Base-by-base conservation (phyloP, 2,329 filamentous ascomycete genomes). In the Alternaria brassicae region DNA sequence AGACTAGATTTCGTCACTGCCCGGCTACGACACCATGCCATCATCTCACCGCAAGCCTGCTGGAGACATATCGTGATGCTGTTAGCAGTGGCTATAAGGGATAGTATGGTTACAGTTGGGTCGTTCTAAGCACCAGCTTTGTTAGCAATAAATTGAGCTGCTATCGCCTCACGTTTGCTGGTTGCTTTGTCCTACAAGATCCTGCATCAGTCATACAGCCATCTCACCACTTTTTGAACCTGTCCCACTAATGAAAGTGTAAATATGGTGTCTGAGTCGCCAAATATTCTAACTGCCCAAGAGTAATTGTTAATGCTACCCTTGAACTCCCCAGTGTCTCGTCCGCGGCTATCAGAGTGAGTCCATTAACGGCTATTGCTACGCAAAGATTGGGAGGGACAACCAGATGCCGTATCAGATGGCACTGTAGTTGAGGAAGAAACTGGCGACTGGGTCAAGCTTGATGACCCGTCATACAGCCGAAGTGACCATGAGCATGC, bases 361-460 rank as follows among this genome's bases (percentile, higher is more conserved):
- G 25, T 56, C 6, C 28, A 40, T 21, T 30, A 40, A 3, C 60
- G 40, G 23, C 21, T 37, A 15, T 56, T 49, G 5, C 15, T 23
- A n/a, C 55, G 54, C 10, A 60, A 65, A 36, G 9, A 6, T n/a
- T 30, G 19, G 6, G 19, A 45, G 7, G 56, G 56, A 5, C 37
- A 50, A 2, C 53, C 60, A 6, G 45, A 54, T 7, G 53, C 53
- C 8, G 58, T 53, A 7, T 28, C 56, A 25, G 56, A 64, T 17
- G 49, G 61, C 17, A 44, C 53, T 2, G 23, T 66, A 21, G 19
- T 58, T 6, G 19, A 53, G 1, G 61, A 66, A 37, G 49, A 45
- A 3, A 58, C 63, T 7, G 56, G 56, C 15, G 48, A 60, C 32
- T 58, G 57, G 39, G 23, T 66, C n/a, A n/a, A 58, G 8, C 56